A percentile compares a stretch with the other conserved stretches of the same genome.
Evolutionary conservation across 2,329 filamentous ascomycete species (phyloP).

Genomic region (Knufia petricola): DNA sequence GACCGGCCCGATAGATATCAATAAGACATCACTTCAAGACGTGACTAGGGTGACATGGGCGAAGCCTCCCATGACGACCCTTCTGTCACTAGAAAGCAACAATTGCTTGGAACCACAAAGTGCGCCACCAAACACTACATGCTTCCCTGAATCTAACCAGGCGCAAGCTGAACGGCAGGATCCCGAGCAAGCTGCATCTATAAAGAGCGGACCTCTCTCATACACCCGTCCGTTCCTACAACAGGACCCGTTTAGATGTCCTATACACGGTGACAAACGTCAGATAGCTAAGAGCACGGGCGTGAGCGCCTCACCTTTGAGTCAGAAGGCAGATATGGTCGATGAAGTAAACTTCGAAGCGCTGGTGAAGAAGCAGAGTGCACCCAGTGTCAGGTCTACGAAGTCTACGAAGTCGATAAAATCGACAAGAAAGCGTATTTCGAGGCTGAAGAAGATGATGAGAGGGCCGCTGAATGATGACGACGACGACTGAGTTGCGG

Average conservation of each 20-base stretch:
- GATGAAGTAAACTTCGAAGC: neutral
- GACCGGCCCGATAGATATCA: neutral
- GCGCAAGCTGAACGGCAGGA: neutral
- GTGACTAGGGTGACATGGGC: neutral
- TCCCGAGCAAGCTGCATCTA: neutral
- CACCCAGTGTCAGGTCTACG: slow-evolving; percentile 3
- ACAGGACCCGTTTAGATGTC: slow-evolving; percentile 1
- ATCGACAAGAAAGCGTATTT: slow-evolving; percentile 2
- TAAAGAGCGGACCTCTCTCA: neutral
- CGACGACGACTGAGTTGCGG: neutral
- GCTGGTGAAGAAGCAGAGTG: neutral
- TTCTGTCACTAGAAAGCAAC: neutral
- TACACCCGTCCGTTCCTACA: neutral
- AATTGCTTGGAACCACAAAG: neutral
- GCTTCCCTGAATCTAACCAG: neutral
- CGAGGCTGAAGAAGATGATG: slow-evolving; percentile 1
- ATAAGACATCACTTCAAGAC: neutral
- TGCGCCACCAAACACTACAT: neutral
- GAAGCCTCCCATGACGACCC: neutral
- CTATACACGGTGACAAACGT: neutral
- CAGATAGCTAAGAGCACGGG: slow-evolving; percentile 2
- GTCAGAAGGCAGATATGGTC: neutral
- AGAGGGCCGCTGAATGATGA: neutral
- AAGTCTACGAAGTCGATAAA: neutral
- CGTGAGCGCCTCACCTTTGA: neutral